A percentile compares a stretch with the other conserved stretches of the same genome.
These are phyloP conservation scores for Magnusiomyces suaveolens DNA, from an alignment of 1,139 yeast genomes.

Conservation along the genomic window DNA sequence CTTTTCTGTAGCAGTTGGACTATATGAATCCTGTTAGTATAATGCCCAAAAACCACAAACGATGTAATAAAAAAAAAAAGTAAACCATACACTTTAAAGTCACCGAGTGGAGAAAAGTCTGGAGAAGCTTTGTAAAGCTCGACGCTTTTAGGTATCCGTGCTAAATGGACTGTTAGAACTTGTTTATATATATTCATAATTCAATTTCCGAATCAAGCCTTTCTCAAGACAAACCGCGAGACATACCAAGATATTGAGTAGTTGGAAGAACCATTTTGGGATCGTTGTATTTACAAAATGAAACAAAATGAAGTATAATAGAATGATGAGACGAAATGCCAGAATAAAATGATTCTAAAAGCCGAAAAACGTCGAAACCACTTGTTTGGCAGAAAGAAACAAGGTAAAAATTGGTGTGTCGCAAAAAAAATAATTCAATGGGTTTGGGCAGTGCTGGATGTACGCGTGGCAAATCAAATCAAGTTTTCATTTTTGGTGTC, in stretches of 20 bases:
- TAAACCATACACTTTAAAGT: neutral
- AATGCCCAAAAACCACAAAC: too few species aligned
- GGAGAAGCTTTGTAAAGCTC: slow-evolving; percentile 51
- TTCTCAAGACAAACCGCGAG: neutral
- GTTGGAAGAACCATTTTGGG: slow-evolving; percentile 6
- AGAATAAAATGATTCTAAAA: too few species aligned
- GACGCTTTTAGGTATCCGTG: slow-evolving; percentile 54
- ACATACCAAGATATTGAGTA: slow-evolving; percentile 21
- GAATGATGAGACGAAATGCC: too few species aligned
- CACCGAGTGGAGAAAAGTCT: slow-evolving; percentile 9
- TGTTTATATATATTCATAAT: neutral
- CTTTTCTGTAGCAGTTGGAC: neutral
- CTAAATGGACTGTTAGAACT: slow-evolving; percentile 20
- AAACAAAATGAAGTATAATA: neutral
- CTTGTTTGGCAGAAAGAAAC: too few species aligned
- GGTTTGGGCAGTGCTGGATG: too few species aligned
- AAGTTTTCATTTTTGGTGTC: too few species aligned
- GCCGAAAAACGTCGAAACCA: too few species aligned
- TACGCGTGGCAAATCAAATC: too few species aligned
- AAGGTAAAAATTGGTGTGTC: too few species aligned
- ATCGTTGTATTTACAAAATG: too few species aligned
- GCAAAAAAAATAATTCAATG: too few species aligned
- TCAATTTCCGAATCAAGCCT: neutral
- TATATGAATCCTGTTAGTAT: too few species aligned
- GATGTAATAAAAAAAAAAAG: neutral